These are phyloP conservation scores for Auriscalpium vulgare DNA, from an alignment of 768 basidiomycete species.

Conservation along the genomic window DNA sequence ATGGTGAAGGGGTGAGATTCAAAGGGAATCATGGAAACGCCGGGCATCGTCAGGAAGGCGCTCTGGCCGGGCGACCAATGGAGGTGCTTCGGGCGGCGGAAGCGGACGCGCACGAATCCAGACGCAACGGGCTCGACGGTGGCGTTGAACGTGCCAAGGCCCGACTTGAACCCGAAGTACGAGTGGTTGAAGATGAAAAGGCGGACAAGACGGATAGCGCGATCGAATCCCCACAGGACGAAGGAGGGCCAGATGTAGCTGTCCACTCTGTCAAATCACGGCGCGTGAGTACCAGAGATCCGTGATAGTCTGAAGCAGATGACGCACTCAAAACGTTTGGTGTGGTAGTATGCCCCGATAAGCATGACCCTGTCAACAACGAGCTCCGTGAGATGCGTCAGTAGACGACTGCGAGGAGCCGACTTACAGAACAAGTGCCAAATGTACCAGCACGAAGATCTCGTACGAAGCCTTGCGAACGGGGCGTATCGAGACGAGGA, in stretches of 20 bases:
- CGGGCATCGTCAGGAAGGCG: slow-evolving; percentile 42
- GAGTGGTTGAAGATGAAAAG: slow-evolving; percentile 36
- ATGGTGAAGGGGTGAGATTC: slow-evolving; percentile 62
- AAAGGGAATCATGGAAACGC: slow-evolving; percentile 34
- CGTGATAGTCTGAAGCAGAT: background rate
- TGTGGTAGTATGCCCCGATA: slow-evolving; percentile 25
- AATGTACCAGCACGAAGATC: slow-evolving; percentile 43
- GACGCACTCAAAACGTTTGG: slow-evolving; percentile 16
- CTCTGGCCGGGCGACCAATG: slow-evolving; percentile 48
- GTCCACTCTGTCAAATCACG: slow-evolving; percentile 13
- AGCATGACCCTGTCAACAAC: slow-evolving; percentile 21
- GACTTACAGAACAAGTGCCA: slow-evolving; percentile 33
- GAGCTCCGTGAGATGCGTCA: background rate
- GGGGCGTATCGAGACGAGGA: slow-evolving; percentile 39
- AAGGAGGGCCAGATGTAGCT: slow-evolving; percentile 42
- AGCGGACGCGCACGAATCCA: slow-evolving; percentile 38
- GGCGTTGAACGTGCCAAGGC: slow-evolving; percentile 27
- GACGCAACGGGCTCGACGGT: slow-evolving; percentile 36
- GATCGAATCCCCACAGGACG: slow-evolving; percentile 49
- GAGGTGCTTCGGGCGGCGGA: slow-evolving; percentile 39
- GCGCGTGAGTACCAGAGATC: background rate
- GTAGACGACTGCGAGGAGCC: background rate
- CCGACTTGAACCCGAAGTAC: slow-evolving; percentile 26
- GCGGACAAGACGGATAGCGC: slow-evolving; percentile 38
- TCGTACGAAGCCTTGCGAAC: slow-evolving; percentile 42